A percentile compares a stretch with the other conserved stretches of the same genome.
phyloP scores from a whole-genome alignment of 2,329 filamentous ascomycete species.

The Neonectria magnoliae region DNA sequence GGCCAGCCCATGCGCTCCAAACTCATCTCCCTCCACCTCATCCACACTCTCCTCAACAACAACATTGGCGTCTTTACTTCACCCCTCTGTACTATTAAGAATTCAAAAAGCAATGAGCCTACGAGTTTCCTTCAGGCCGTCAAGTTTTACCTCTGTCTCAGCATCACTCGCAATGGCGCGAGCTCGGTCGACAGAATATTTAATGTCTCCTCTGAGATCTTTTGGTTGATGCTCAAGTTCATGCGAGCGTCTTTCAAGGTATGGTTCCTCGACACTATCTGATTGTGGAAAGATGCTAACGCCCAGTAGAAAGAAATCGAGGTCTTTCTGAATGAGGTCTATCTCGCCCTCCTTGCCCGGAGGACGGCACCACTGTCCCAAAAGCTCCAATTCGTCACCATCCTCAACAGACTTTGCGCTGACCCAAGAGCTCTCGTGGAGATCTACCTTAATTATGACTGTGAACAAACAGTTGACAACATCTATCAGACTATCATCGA shows the following conservation, averaged over 20 bases:
- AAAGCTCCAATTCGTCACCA: slow-evolving; percentile 89
- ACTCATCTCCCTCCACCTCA: slow-evolving; percentile 91
- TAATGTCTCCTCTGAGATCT: slow-evolving; percentile 95
- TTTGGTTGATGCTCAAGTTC: slow-evolving; percentile 96
- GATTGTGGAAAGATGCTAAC: slow-evolving; percentile 9
- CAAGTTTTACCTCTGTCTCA: slow-evolving; percentile 96
- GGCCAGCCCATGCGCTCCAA: slow-evolving; percentile 98
- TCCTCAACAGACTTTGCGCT: slow-evolving; percentile 83
- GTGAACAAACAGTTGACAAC: slow-evolving; percentile 94
- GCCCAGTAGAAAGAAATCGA: slow-evolving; percentile 86
- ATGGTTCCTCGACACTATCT: slow-evolving; percentile 33
- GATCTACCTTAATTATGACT: slow-evolving; percentile 98
- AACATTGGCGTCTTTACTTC: slow-evolving; percentile 92
- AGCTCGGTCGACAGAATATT: slow-evolving; percentile 93
- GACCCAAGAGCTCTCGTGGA: slow-evolving; percentile 93
- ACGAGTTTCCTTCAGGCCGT: slow-evolving; percentile 94
- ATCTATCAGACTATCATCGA: slow-evolving; percentile 97
- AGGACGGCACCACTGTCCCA: slow-evolving; percentile 87
- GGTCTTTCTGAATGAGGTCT: slow-evolving; percentile 97
- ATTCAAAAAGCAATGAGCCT: slow-evolving; percentile 86
- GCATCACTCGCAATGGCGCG: slow-evolving; percentile 92
- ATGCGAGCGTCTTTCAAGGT: slow-evolving; percentile 95
- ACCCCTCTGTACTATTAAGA: slow-evolving; percentile 89
- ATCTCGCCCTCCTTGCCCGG: slow-evolving; percentile 89
- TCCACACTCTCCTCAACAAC: slow-evolving; percentile 95